A percentile compares a stretch with the other conserved stretches of the same genome.
Evolutionary conservation across 75 land plant species (phyloP).

Genomic region (Selaginella moellendorffii): DNA sequence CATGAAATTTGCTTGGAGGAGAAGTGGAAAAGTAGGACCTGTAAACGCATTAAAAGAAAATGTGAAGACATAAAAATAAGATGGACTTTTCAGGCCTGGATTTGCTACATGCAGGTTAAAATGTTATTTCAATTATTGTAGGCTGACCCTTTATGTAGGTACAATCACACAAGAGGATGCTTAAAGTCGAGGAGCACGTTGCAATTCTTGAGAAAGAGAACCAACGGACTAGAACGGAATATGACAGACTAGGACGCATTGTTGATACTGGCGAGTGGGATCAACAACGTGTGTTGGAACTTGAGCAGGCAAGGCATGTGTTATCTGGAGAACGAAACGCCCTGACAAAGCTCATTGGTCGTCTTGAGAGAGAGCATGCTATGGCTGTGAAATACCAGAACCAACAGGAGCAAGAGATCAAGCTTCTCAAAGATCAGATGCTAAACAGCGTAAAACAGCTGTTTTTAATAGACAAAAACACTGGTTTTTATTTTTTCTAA

Average conservation of each 20-base stretch:
- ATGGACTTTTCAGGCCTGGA: slow-evolving; percentile 19
- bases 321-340: slow-evolving; percentile 22
- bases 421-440: slow-evolving; percentile 19
- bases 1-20: neutral
- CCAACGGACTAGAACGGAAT: slow-evolving; percentile 14
- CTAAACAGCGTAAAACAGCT: slow-evolving; percentile 10
- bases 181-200: slow-evolving; percentile 17
- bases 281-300: slow-evolving; percentile 18
- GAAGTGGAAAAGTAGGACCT: slow-evolving; percentile 6
- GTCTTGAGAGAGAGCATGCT: slow-evolving; percentile 16
- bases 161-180: slow-evolving; percentile 21
- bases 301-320: slow-evolving; percentile 20
- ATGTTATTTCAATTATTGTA: no score
- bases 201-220: slow-evolving; percentile 20
- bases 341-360: slow-evolving; percentile 18
- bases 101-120: slow-evolving; percentile 28
- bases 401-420: slow-evolving; percentile 19
- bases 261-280: slow-evolving; percentile 25
- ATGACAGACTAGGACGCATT: slow-evolving; percentile 17
- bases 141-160: neutral
- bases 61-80: neutral
- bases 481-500: neutral
- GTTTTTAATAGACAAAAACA: neutral
- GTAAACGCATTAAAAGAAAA: slow-evolving; percentile 7
- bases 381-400: slow-evolving; percentile 17